Percentiles rank a stretch among this genome's conserved stretches.
These are phyloP conservation scores for Colletotrichum sp. DNA, from an alignment of 2,329 filamentous ascomycete genomes.

Conservation along the genomic window DNA sequence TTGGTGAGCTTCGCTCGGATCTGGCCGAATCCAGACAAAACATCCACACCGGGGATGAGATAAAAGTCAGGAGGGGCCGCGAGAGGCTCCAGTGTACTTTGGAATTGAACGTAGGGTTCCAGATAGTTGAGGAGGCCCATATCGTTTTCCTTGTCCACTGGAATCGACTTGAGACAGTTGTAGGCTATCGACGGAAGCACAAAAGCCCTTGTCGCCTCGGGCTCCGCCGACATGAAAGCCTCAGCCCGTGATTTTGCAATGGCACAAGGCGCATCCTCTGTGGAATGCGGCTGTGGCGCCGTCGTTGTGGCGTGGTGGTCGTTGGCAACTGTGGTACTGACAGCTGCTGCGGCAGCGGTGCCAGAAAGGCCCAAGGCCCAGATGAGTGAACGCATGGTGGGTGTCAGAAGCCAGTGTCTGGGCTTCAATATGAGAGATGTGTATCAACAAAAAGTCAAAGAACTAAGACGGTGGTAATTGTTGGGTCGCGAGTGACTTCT, in stretches of 20 bases:
- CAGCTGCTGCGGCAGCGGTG: neutral
- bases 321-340: neutral
- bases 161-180: constrained; percentile 15
- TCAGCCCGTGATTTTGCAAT: neutral
- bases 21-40: constrained; percentile 6
- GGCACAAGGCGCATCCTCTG: neutral
- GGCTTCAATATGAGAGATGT: neutral
- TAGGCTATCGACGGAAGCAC: neutral
- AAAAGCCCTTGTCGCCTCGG: neutral
- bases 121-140: constrained; percentile 21
- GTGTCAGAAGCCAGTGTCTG: neutral
- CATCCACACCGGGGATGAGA: neutral
- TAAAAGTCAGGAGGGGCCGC: constrained; percentile 6
- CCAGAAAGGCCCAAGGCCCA: neutral
- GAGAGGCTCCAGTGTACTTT: constrained; percentile 22
- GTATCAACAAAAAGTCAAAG: neutral
- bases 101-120: constrained; percentile 15
- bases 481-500: neutral
- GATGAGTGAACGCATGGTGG: neutral
- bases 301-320: neutral
- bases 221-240: neutral
- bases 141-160: constrained; percentile 1
- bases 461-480: neutral
- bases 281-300: neutral
- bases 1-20: constrained; percentile 17